Base-by-base conservation (phyloP, 352 stramenopile genomes). In the Pythium phragmiticola region DNA sequence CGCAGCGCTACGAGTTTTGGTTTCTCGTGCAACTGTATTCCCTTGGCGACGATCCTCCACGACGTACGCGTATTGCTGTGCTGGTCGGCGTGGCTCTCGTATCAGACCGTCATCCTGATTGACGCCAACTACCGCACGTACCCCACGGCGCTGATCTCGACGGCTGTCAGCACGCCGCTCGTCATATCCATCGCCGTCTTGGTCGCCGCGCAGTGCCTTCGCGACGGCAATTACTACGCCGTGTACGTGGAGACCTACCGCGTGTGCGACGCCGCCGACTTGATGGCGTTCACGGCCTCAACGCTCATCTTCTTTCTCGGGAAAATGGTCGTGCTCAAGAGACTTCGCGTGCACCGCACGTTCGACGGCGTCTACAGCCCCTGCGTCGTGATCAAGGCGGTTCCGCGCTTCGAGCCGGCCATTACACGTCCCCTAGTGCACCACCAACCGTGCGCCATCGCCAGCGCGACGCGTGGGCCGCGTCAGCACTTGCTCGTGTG, bases 111-210 rank as follows among this genome's bases (percentile, higher is more conserved):
- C 13, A 34, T 47, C 21, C 37, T 54, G 21, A 47, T 65, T n/a
- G 59, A 65, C 28, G 45, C 59, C 28, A 65, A 65, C 30, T 59
- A 65, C 16, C 49, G 59, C 4, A 59, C 59, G 11, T 65, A 54
- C 21, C 59, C 39, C 7, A 58, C 48, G 3, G 52, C 49, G 5
- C 19, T 65, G n/a, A 19, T 49, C 11, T 65, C 59, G 6, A 54
- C 50, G 4, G 19, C 52, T 8, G 12, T 66, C 30, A 54, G 50
- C 16, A 39, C 50, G 5, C 60, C 60, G 8, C 21, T 66, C 4
- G 23, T 65, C 3, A 16, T 52, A 3, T 26, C 28, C 0, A 58
- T 65, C 19, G 48, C 58, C 6, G 37, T 16, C 4, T 4, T 65
- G 1, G 49, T 58, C 12, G 42, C 58, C 0, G 58, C 37, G 19